A percentile compares a stretch with the other conserved stretches of the same genome.
Evolutionary conservation across 2,329 filamentous ascomycete genomes (phyloP).

Genomic region (Cadophora sp.): DNA sequence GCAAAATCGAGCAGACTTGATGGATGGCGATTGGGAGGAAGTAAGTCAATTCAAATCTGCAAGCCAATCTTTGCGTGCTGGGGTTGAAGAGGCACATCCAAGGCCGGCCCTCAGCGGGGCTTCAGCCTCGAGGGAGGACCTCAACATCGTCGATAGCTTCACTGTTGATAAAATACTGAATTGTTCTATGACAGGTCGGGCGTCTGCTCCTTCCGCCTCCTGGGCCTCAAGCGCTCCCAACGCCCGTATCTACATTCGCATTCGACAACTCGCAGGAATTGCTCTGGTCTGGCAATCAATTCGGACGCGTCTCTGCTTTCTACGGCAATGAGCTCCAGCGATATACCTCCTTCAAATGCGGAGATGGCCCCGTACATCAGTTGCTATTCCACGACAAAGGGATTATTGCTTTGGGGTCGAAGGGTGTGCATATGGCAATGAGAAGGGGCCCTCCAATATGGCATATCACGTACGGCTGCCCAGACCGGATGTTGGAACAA

Average conservation of each 20-base stretch:
- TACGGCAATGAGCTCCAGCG: slow-evolving; percentile 83
- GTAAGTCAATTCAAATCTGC: slow-evolving; percentile 49
- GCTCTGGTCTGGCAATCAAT: slow-evolving; percentile 91
- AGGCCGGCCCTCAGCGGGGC: slow-evolving; percentile 25
- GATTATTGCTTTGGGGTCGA: slow-evolving; percentile 81
- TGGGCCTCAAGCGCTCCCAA: slow-evolving; percentile 71
- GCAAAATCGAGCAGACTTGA: slow-evolving; percentile 42
- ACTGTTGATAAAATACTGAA: slow-evolving; percentile 28
- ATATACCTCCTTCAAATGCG: slow-evolving; percentile 86
- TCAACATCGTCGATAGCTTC: slow-evolving; percentile 22
- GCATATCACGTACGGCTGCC: slow-evolving; percentile 72
- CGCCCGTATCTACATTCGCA: slow-evolving; percentile 78
- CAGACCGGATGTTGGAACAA: slow-evolving; percentile 17
- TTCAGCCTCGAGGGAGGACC: slow-evolving; percentile 27
- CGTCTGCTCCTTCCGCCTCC: slow-evolving; percentile 83
- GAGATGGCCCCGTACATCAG: slow-evolving; percentile 84
- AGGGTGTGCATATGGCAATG: slow-evolving; percentile 87
- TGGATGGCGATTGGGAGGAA: slow-evolving; percentile 75
- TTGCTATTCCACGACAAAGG: slow-evolving; percentile 92
- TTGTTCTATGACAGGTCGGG: slow-evolving; percentile 65
- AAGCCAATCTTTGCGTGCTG: not conserved
- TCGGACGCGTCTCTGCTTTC: slow-evolving; percentile 85
- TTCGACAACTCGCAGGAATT: slow-evolving; percentile 92
- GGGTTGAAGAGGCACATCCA: not conserved
- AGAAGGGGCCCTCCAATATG: slow-evolving; percentile 85